phyloP scores from a whole-genome alignment of 441 rosid genomes.

The Populus hybrid region DNA sequence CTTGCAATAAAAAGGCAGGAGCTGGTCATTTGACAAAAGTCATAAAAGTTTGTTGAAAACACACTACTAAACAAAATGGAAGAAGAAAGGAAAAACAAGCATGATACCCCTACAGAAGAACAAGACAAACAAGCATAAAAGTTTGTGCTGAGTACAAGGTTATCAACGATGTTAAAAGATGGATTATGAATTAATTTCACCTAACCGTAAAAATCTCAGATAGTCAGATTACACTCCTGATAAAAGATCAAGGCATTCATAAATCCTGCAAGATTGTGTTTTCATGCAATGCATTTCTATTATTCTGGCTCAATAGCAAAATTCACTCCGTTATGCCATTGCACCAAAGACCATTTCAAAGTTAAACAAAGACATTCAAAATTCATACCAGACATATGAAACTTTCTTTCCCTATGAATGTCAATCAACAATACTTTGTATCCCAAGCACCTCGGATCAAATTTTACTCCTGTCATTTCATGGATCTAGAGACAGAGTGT shows the following conservation, averaged over 20 bases:
- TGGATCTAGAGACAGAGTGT: background rate
- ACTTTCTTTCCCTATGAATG: background rate
- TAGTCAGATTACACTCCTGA: background rate
- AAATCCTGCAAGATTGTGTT: background rate
- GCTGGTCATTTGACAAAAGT: background rate
- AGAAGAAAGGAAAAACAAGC: background rate
- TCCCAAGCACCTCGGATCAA: too few relatives aligned
- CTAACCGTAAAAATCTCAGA: background rate
- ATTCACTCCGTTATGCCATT: background rate
- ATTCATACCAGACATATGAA: background rate
- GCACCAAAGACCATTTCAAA: background rate
- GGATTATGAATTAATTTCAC: background rate
- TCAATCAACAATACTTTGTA: background rate
- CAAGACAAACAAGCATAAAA: background rate
- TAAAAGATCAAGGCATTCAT: background rate
- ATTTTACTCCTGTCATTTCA: background rate
- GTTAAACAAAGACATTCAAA: background rate
- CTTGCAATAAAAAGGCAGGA: background rate
- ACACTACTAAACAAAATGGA: conserved; percentile 2
- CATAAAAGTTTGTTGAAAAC: background rate
- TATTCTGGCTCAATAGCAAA: background rate
- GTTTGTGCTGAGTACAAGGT: background rate
- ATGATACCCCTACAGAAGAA: background rate
- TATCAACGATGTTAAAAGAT: background rate
- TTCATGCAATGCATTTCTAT: background rate